Evolutionary conservation across 176 grass and related monocot genomes (phyloP).

Genomic region (Raddia guianensis): DNA sequence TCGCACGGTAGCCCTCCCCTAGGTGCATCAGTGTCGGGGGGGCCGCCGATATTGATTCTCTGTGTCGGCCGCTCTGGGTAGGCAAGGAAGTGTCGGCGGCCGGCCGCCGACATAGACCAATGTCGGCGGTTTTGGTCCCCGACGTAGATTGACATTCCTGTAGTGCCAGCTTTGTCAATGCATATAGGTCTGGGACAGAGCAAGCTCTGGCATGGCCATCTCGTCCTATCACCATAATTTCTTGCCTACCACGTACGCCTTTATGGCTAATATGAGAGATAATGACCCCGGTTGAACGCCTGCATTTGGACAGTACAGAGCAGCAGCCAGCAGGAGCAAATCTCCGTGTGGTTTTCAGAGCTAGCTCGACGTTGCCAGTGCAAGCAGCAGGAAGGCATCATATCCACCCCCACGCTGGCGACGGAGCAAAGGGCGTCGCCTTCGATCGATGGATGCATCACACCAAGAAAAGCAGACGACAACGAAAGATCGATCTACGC

Average conservation of each 20-base stretch:
- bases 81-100: no score
- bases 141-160: no score
- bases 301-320: neutral
- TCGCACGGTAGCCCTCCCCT: no score
- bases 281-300: neutral
- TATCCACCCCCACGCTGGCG: neutral
- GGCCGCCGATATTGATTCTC: no score
- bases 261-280: neutral
- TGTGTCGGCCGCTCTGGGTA: no score
- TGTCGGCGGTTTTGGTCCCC: no score
- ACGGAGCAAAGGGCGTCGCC: neutral
- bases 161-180: neutral
- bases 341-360: neutral
- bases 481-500: neutral
- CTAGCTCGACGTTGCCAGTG: neutral
- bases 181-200: neutral
- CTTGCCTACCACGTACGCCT: neutral
- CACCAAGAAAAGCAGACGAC: neutral
- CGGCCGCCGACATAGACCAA: no score
- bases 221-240: neutral
- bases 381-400: neutral
- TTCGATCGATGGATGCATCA: neutral
- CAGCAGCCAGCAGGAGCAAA: neutral
- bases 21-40: no score
- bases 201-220: neutral